phyloP scores from a whole-genome alignment of 495 filamentous ascomycete species.

The Tetracladium marchalianum region DNA sequence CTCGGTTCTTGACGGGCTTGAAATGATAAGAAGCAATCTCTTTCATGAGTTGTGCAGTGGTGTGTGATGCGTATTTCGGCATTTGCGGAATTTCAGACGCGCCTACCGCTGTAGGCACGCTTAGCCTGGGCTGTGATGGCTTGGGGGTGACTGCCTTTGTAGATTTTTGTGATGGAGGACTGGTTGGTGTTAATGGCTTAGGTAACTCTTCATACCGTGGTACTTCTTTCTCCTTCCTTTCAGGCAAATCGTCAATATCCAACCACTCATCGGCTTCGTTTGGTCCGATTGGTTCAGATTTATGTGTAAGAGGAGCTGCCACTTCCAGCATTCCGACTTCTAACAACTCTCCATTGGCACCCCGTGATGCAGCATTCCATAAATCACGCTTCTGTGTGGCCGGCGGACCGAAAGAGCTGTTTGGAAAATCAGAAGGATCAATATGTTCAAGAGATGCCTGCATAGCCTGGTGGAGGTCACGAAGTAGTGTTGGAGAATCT shows the following conservation, averaged over 20 bases:
- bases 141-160: too few relatives aligned
- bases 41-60: conserved; percentile 51
- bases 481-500: conserved; percentile 58
- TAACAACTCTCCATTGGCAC: conserved; percentile 48
- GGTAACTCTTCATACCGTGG: too few relatives aligned
- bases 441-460: conserved; percentile 45
- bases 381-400: conserved; percentile 26
- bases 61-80: conserved; percentile 57
- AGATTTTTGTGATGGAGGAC: too few relatives aligned
- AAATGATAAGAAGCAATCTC: conserved; percentile 60
- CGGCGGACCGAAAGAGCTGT: not conserved
- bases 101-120: too few relatives aligned
- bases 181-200: too few relatives aligned
- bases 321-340: conserved; percentile 48
- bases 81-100: conserved; percentile 7
- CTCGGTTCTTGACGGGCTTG: conserved; percentile 60
- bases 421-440: conserved; percentile 6
- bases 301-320: conserved; percentile 30
- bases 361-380: conserved; percentile 62
- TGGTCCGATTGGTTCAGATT: too few relatives aligned
- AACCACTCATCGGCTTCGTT: conserved; percentile 15
- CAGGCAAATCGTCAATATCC: conserved; percentile 29
- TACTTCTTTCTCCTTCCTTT: not conserved
- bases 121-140: too few relatives aligned
- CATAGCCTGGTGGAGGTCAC: conserved; percentile 62